phyloP scores from a whole-genome alignment of 768 basidiomycete genomes.

The Neoboletus subvelutipes region DNA sequence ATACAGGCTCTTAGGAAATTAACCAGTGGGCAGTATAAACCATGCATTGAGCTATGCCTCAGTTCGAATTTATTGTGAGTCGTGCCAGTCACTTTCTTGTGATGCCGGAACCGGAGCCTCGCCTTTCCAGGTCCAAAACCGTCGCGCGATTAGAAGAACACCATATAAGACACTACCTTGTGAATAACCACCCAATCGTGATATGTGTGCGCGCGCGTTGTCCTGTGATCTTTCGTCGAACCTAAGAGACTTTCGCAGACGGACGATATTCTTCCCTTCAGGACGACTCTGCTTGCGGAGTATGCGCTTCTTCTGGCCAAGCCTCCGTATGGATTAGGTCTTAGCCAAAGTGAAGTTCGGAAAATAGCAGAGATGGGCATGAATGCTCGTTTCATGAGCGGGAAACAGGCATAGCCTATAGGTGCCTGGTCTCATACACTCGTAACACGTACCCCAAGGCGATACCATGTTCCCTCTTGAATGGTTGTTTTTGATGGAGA shows the following conservation, averaged over 20 bases:
- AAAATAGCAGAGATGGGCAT: conserved; percentile 63
- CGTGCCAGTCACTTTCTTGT: not conserved
- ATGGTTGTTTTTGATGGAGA: not conserved
- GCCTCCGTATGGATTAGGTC: conserved; percentile 70
- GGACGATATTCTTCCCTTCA: conserved; percentile 79
- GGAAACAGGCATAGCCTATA: not conserved
- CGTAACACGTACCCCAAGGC: too few species aligned
- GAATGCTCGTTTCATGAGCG: conserved; percentile 30
- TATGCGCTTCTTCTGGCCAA: conserved; percentile 77
- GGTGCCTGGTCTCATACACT: not conserved
- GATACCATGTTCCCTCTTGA: not conserved
- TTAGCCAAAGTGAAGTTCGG: conserved; percentile 56
- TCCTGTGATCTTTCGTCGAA: not conserved
- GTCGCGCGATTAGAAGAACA: conserved; percentile 63
- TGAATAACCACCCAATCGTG: conserved; percentile 61
- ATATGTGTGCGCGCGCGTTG: conserved; percentile 61
- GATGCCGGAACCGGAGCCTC: not conserved
- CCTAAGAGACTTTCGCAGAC: conserved; percentile 48
- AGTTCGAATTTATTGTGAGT: conserved; percentile 74
- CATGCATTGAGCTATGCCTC: conserved; percentile 77
- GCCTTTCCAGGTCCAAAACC: conserved; percentile 58
- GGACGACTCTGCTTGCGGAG: conserved; percentile 70
- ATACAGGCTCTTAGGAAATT: conserved; percentile 18
- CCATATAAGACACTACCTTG: conserved; percentile 68
- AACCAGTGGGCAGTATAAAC: conserved; percentile 38